phyloP scores from a whole-genome alignment of 179 eudicot species.

The Gypsophila paniculata region DNA sequence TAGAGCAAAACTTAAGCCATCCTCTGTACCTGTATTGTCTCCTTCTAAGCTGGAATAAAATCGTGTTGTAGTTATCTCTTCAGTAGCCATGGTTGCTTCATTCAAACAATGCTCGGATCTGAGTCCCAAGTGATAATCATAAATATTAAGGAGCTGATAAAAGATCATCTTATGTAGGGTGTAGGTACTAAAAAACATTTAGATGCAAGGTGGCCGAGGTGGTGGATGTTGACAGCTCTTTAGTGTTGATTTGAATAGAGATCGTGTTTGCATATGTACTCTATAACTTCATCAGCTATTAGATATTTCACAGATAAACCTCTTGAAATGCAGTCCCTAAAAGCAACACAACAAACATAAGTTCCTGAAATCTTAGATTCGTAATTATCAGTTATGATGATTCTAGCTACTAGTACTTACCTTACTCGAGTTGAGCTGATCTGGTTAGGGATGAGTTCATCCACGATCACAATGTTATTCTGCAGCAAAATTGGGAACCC shows the following conservation, averaged over 20 bases:
- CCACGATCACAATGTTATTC: conserved; percentile 69
- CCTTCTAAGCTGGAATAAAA: conserved; percentile 5
- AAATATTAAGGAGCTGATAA: not conserved
- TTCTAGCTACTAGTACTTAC: conserved; percentile 27
- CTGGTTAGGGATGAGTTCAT: conserved; percentile 76
- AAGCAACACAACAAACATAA: conserved; percentile 10
- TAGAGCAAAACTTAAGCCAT: not conserved
- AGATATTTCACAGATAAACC: conserved; percentile 74
- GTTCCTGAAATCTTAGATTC: conserved; percentile 1
- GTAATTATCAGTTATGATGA: not conserved
- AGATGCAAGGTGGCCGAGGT: not conserved
- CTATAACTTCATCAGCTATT: conserved; percentile 71
- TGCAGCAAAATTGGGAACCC: conserved; percentile 27
- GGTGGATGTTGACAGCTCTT: not conserved
- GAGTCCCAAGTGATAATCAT: not conserved
- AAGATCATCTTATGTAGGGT: not conserved
- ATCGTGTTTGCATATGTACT: conserved; percentile 49
- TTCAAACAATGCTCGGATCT: not conserved
- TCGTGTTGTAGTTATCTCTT: not conserved
- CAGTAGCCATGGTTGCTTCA: not conserved
- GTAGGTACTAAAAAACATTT: not conserved
- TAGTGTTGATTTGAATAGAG: conserved; percentile 35
- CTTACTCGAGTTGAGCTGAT: conserved; percentile 85
- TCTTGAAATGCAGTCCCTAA: conserved; percentile 67
- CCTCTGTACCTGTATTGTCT: not conserved